phyloP scores from a whole-genome alignment of 495 filamentous ascomycete species.

The Podospora comata region DNA sequence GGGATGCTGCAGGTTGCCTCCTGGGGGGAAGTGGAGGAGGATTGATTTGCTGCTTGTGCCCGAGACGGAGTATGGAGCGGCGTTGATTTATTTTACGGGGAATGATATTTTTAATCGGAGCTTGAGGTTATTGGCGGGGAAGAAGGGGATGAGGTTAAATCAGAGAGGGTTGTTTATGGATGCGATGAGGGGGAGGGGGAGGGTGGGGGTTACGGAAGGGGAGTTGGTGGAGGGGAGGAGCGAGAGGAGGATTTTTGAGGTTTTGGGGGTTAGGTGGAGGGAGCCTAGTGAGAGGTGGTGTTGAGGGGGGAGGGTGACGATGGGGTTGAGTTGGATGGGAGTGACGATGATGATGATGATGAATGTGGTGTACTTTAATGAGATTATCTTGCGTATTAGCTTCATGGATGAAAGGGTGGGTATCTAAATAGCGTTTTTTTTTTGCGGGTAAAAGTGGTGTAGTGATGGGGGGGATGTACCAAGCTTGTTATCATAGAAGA shows the following conservation, averaged over 20 bases:
- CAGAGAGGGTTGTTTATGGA: conserved; percentile 78
- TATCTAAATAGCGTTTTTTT: too few species aligned
- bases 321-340: background rate
- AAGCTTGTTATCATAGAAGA: too few species aligned
- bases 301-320: background rate
- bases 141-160: conserved; percentile 82
- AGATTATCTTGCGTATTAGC: too few species aligned
- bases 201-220: conserved; percentile 67
- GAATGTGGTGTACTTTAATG: background rate
- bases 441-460: too few species aligned
- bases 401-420: too few species aligned
- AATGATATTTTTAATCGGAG: conserved; percentile 97
- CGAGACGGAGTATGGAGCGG: conserved; percentile 75
- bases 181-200: conserved; percentile 58
- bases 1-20: conserved; percentile 70
- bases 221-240: conserved; percentile 69
- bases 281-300: conserved; percentile 78
- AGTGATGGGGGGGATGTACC: too few species aligned
- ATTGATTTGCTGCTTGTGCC: conserved; percentile 89
- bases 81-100: conserved; percentile 92
- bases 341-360: background rate
- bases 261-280: conserved; percentile 84
- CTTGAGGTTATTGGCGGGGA: conserved; percentile 75
- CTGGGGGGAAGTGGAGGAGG: conserved; percentile 61
- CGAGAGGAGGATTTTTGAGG: conserved; percentile 82